Percentiles rank a stretch among this genome's conserved stretches.
Evolutionary conservation across 768 basidiomycete genomes (phyloP).

Genomic region (Rubroboletus satanas): DNA sequence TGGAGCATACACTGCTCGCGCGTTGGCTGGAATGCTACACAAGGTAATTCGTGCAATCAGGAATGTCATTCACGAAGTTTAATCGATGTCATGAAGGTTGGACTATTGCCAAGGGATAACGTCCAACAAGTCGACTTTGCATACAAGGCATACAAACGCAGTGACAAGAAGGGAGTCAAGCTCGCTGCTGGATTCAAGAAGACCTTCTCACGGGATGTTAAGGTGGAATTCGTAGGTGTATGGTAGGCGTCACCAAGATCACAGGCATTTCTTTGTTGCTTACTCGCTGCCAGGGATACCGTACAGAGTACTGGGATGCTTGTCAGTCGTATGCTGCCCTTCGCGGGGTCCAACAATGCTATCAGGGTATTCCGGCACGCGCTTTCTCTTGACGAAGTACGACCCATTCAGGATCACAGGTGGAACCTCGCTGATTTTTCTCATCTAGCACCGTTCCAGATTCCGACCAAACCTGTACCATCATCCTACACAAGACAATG

Average conservation of each 20-base stretch:
- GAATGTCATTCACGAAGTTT: background rate
- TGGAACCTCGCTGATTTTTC: conserved; percentile 7
- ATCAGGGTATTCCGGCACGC: conserved; percentile 78
- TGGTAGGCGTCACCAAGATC: conserved; percentile 44
- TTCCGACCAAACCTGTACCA: conserved; percentile 66
- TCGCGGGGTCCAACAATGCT: conserved; percentile 55
- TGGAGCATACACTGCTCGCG: conserved; percentile 62
- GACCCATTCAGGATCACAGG: background rate
- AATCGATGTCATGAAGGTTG: conserved; percentile 44
- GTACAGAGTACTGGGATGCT: conserved; percentile 72
- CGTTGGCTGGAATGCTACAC: conserved; percentile 70
- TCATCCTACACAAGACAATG: conserved; percentile 26
- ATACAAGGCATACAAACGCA: conserved; percentile 63
- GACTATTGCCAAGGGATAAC: conserved; percentile 66
- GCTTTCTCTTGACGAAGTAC: conserved; percentile 71
- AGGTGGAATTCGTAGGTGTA: conserved; percentile 76
- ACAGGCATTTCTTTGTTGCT: background rate
- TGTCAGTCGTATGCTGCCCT: conserved; percentile 58
- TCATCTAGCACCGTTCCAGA: conserved; percentile 55
- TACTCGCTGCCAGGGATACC: conserved; percentile 55
- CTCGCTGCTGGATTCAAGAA: conserved; percentile 66
- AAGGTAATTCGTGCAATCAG: conserved; percentile 42
- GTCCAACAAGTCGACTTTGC: conserved; percentile 69
- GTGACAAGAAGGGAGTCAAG: conserved; percentile 40
- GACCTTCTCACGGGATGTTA: conserved; percentile 64